These are phyloP conservation scores for Salvia sclarea DNA, from an alignment of 305 asterid genomes.

Conservation along the genomic window DNA sequence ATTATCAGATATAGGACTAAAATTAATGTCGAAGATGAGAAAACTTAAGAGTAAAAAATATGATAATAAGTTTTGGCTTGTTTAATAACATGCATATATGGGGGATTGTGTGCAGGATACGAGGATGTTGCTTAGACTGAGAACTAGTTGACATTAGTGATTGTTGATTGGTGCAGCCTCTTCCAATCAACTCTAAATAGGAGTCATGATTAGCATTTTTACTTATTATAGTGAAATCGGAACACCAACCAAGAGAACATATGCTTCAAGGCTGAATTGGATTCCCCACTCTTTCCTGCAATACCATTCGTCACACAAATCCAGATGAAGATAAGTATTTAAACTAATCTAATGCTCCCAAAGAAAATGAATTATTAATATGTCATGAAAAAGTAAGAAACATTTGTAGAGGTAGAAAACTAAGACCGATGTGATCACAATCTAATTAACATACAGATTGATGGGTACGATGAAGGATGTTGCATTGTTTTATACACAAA, in stretches of 20 bases:
- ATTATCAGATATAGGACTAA: too few species aligned
- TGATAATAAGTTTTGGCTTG: too few species aligned
- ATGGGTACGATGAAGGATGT: neutral
- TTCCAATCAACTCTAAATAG: neutral
- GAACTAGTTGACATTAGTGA: neutral
- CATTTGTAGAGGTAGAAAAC: conserved; percentile 9
- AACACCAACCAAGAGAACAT: neutral
- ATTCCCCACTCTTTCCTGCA: neutral
- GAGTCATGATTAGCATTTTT: neutral
- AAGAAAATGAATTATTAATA: neutral
- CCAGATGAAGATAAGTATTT: neutral
- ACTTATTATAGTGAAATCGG: conserved; percentile 1
- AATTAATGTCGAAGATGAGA: too few species aligned
- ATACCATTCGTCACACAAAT: conserved; percentile 7
- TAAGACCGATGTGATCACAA: neutral
- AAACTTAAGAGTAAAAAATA: too few species aligned
- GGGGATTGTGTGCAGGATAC: conserved; percentile 18
- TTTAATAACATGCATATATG: too few species aligned
- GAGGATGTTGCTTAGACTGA: conserved; percentile 6
- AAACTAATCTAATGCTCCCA: neutral
- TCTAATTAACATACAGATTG: neutral
- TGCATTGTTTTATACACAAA: too few species aligned
- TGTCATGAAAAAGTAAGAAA: neutral
- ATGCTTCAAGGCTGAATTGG: neutral
- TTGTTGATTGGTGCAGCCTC: neutral